Evolutionary conservation across 2,329 filamentous ascomycete genomes (phyloP).

Genomic region (Verticillium zaregamsianum): DNA sequence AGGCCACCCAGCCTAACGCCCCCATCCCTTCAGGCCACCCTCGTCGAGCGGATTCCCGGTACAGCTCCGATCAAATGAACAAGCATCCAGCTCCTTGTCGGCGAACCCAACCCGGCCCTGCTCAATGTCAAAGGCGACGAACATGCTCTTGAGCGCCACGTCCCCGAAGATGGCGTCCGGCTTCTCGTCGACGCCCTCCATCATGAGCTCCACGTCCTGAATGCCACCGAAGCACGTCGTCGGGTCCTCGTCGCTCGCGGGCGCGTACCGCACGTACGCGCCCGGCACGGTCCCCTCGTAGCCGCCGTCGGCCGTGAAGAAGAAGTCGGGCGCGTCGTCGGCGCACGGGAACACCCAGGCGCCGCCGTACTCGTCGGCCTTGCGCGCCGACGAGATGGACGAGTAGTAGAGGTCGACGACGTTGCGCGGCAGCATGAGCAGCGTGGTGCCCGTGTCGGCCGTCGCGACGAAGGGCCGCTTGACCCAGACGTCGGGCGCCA

Average conservation of each 20-base stretch:
- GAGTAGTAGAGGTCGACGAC: conserved; percentile 59
- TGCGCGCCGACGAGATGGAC: conserved; percentile 45
- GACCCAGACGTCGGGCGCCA: conserved; percentile 24
- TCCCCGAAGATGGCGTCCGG: conserved; percentile 69
- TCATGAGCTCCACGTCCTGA: conserved; percentile 47
- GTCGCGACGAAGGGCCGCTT: conserved; percentile 43
- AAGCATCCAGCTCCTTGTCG: conserved; percentile 17
- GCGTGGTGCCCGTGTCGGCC: conserved; percentile 66
- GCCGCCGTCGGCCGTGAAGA: conserved; percentile 27
- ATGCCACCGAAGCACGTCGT: conserved; percentile 71
- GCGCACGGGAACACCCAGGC: conserved; percentile 54
- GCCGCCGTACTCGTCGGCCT: conserved; percentile 40
- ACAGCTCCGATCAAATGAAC: neutral
- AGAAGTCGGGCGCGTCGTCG: conserved; percentile 52
- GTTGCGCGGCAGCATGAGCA: conserved; percentile 55
- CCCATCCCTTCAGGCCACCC: neutral
- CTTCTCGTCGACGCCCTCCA: neutral
- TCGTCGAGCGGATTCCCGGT: neutral
- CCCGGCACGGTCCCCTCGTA: conserved; percentile 47
- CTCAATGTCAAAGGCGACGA: conserved; percentile 63
- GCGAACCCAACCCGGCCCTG: conserved; percentile 35
- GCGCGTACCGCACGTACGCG: conserved; percentile 50
- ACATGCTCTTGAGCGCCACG: conserved; percentile 73
- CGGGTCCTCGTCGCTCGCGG: conserved; percentile 36
- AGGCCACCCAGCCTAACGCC: no score